Conservation (phyloP, 768 basidiomycete species). For the Phylloporus rhodoxanthus region DNA sequence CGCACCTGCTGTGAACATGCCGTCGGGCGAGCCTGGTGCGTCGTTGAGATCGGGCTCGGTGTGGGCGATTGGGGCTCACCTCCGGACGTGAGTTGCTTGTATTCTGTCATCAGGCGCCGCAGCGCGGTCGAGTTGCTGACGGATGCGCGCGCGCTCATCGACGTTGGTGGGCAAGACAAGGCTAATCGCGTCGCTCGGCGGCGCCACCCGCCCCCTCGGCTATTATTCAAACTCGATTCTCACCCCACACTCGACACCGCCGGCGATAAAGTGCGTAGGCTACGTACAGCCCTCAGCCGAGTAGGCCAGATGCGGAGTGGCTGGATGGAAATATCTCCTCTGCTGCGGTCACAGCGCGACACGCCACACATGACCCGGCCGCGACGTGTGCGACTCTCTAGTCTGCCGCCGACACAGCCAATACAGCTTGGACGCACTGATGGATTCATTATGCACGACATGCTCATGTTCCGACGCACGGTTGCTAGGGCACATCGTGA, state of each 20-base stretch:
- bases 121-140: constrained; percentile 61
- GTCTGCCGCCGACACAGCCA: neutral
- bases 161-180: neutral
- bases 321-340: neutral
- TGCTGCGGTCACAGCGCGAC: constrained; percentile 1
- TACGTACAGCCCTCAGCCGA: neutral
- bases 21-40: constrained; percentile 71
- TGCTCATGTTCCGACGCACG: constrained; percentile 3
- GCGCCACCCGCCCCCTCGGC: neutral
- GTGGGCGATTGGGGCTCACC: constrained; percentile 34
- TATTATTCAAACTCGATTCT: neutral
- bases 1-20: constrained; percentile 90
- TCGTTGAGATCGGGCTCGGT: too few species aligned
- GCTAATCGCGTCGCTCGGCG: neutral
- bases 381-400: neutral
- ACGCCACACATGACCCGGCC: constrained; percentile 11
- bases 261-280: neutral
- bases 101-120: constrained; percentile 87
- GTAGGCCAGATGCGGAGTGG: neutral
- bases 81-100: constrained; percentile 78
- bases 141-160: constrained; percentile 51
- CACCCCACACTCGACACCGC: neutral
- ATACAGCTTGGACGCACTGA: neutral
- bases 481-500: neutral
- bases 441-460: neutral